Evolutionary conservation across 139 green algal genomes (phyloP).

Genomic region (Chlamydomonas asymmetrica): DNA sequence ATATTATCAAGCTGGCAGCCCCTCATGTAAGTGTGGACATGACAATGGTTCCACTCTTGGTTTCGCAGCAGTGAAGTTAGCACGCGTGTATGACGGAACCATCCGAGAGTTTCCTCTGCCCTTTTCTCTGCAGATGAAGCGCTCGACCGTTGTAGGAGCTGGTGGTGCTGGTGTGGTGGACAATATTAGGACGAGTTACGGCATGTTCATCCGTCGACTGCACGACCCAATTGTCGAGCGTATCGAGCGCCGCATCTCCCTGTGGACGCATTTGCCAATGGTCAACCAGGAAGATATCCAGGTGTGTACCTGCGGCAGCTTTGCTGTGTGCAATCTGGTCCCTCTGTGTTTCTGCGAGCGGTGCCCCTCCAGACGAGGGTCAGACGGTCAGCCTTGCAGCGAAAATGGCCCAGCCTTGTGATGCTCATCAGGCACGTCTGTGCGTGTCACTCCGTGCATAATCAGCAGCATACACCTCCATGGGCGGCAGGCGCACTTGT

Average conservation of each 20-base stretch:
- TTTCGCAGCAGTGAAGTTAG: not conserved
- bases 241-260: slow-evolving; percentile 47
- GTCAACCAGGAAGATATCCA: slow-evolving; percentile 54
- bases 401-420: too few species aligned
- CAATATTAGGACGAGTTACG: slow-evolving; percentile 61
- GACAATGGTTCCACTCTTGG: not conserved
- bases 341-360: not conserved
- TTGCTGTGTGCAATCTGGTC: not conserved
- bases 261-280: slow-evolving; percentile 54
- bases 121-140: slow-evolving; percentile 55
- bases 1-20: slow-evolving; percentile 54
- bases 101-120: not conserved
- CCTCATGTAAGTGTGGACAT: slow-evolving; percentile 11
- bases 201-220: slow-evolving; percentile 42
- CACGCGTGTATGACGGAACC: not conserved
- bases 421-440: too few species aligned
- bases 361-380: too few species aligned
- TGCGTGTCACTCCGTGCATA: too few species aligned
- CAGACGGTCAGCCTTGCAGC: too few species aligned
- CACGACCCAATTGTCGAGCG: slow-evolving; percentile 39
- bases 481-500: too few species aligned
- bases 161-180: slow-evolving; percentile 51
- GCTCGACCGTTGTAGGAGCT: slow-evolving; percentile 71
- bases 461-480: too few species aligned
- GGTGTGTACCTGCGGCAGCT: slow-evolving; percentile 16